Conservation (phyloP, 805 yeast genomes). For the Starmera caribaea region DNA sequence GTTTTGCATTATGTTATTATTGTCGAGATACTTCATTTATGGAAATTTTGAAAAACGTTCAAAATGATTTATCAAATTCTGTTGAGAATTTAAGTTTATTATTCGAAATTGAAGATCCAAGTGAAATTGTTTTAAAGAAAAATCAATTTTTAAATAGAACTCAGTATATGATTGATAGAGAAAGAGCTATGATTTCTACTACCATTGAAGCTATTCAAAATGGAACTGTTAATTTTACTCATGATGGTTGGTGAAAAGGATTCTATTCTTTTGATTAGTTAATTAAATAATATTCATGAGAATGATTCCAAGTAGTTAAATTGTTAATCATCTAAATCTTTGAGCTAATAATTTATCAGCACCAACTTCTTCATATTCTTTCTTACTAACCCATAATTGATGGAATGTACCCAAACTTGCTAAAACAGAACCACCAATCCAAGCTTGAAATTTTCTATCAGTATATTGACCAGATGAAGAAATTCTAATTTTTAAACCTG, state of each 20-base stretch:
- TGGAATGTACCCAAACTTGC: constrained; percentile 90
- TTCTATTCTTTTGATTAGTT: too few relatives aligned
- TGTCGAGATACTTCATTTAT: constrained; percentile 41
- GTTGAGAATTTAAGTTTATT: constrained; percentile 63
- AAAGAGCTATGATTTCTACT: constrained; percentile 26
- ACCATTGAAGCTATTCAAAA: constrained; percentile 11
- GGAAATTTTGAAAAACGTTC: constrained; percentile 61
- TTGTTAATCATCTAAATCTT: constrained; percentile 56
- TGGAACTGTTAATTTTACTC: background rate
- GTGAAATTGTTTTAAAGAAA: constrained; percentile 23
- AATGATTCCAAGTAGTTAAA: too few relatives aligned
- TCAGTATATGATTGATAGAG: constrained; percentile 25
- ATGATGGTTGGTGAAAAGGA: background rate
- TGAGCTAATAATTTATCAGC: constrained; percentile 69
- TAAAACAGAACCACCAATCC: constrained; percentile 90
- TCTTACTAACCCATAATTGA: constrained; percentile 86
- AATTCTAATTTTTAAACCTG: constrained; percentile 78
- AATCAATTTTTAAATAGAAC: constrained; percentile 27
- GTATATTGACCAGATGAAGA: constrained; percentile 70
- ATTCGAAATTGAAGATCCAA: constrained; percentile 34
- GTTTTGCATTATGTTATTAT: constrained; percentile 74
- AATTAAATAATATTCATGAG: too few relatives aligned
- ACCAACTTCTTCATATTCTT: constrained; percentile 85
- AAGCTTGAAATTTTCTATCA: constrained; percentile 73
- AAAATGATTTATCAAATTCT: constrained; percentile 49